These are phyloP conservation scores for Malus hybrid DNA, from an alignment of 331 rosid species.

Conservation along the genomic window DNA sequence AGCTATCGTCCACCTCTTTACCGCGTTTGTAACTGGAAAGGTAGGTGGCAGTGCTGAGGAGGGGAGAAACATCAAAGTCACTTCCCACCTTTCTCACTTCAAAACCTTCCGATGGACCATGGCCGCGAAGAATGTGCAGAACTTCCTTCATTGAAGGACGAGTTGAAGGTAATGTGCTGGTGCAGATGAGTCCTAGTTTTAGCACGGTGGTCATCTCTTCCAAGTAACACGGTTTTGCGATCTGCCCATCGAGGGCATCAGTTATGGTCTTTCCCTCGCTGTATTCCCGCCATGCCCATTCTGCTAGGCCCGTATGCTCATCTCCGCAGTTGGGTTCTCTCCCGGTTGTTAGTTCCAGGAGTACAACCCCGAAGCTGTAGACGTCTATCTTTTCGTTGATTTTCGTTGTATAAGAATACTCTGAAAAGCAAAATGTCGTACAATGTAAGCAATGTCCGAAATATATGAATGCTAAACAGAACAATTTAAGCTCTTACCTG, in stretches of 20 bases:
- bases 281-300: constrained; percentile 63
- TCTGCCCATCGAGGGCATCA: constrained; percentile 47
- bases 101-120: constrained; percentile 20
- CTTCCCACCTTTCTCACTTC: constrained; percentile 21
- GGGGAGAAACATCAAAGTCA: constrained; percentile 52
- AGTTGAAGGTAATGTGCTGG: constrained; percentile 46
- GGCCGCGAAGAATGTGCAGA: constrained; percentile 51
- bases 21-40: constrained; percentile 51
- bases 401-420: constrained; percentile 60
- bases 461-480: not conserved
- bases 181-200: constrained; percentile 74
- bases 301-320: constrained; percentile 54
- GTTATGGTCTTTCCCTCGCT: constrained; percentile 40
- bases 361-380: constrained; percentile 82
- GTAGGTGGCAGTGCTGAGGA: constrained; percentile 40
- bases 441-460: not conserved
- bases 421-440: constrained; percentile 31
- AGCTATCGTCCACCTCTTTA: constrained; percentile 20
- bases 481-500: constrained; percentile 40
- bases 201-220: constrained; percentile 50
- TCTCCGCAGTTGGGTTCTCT: constrained; percentile 44
- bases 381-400: constrained; percentile 73
- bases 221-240: constrained; percentile 36
- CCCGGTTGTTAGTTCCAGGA: constrained; percentile 65
- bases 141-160: constrained; percentile 72